These are phyloP conservation scores for Penicillium goetzii DNA, from an alignment of 495 filamentous ascomycete genomes.

Conservation along the genomic window DNA sequence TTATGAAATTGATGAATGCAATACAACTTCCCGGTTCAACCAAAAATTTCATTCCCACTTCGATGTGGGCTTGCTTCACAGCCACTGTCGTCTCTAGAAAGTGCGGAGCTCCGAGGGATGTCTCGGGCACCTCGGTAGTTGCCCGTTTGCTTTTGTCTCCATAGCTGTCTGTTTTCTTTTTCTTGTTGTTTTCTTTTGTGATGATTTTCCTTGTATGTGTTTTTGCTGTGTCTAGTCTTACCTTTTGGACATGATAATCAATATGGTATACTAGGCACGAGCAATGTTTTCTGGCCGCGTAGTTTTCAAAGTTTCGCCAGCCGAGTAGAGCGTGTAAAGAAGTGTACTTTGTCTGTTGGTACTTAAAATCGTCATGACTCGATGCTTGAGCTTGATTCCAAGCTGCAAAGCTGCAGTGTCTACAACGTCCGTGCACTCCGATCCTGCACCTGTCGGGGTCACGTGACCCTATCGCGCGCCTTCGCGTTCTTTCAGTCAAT, in stretches of 20 bases:
- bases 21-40: constrained; percentile 51
- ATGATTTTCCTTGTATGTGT: constrained; percentile 16
- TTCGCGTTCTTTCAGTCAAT: constrained; percentile 27
- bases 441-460: constrained; percentile 9
- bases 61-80: constrained; percentile 23
- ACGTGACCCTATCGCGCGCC: constrained; percentile 25
- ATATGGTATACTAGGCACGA: constrained; percentile 33
- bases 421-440: background rate
- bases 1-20: constrained; percentile 58
- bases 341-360: background rate
- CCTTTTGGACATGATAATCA: constrained; percentile 44
- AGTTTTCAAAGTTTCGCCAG: background rate
- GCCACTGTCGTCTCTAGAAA: constrained; percentile 28
- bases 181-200: constrained; percentile 18
- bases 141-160: constrained; percentile 31
- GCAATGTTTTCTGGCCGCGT: constrained; percentile 1
- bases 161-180: constrained; percentile 26
- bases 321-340: background rate
- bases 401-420: background rate
- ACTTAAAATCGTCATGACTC: background rate
- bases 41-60: constrained; percentile 33
- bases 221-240: constrained; percentile 28
- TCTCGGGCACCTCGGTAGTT: constrained; percentile 31
- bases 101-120: constrained; percentile 19
- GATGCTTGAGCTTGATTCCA: background rate